phyloP scores from a whole-genome alignment of 257 asterid genomes.

The Salvia miltiorrhiza region DNA sequence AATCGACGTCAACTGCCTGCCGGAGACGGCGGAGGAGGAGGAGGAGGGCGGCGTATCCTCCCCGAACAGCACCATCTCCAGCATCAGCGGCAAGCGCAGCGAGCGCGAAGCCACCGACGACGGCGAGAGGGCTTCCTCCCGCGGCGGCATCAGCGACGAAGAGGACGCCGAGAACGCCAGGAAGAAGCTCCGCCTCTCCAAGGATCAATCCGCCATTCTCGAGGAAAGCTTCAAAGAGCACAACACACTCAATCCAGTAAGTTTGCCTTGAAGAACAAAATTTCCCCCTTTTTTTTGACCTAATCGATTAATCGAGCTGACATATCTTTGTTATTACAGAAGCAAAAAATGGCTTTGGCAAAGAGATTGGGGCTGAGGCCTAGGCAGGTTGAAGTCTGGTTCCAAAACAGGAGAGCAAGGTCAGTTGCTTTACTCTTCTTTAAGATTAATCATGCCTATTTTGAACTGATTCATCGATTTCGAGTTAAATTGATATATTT shows the following conservation, averaged over 20 bases:
- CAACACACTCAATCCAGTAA: constrained; percentile 76
- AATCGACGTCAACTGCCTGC: constrained; percentile 69
- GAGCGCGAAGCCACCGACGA: constrained; percentile 67
- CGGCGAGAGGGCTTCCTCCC: constrained; percentile 39
- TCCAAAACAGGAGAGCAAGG: constrained; percentile 90
- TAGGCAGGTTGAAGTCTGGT: constrained; percentile 90
- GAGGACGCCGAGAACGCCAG: constrained; percentile 73
- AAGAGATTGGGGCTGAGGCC: constrained; percentile 72
- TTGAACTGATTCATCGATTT: too few relatives aligned
- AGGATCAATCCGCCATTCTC: constrained; percentile 73
- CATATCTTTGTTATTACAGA: constrained; percentile 39
- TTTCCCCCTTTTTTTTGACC: background rate
- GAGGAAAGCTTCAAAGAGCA: constrained; percentile 88
- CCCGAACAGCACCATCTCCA: constrained; percentile 76
- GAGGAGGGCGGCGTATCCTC: constrained; percentile 76
- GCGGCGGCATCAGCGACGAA: constrained; percentile 69
- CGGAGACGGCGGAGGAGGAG: constrained; percentile 44
- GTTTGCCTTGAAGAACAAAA: too few relatives aligned
- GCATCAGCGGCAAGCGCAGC: constrained; percentile 70
- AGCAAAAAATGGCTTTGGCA: constrained; percentile 70
- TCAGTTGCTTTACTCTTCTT: constrained; percentile 22
- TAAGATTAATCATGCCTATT: too few relatives aligned
- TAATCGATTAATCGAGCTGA: background rate
- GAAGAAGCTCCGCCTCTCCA: constrained; percentile 69
- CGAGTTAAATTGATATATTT: too few relatives aligned